Evolutionary conservation across 805 yeast genomes (phyloP).

Genomic region (Phaffomyces thermotolerans): DNA sequence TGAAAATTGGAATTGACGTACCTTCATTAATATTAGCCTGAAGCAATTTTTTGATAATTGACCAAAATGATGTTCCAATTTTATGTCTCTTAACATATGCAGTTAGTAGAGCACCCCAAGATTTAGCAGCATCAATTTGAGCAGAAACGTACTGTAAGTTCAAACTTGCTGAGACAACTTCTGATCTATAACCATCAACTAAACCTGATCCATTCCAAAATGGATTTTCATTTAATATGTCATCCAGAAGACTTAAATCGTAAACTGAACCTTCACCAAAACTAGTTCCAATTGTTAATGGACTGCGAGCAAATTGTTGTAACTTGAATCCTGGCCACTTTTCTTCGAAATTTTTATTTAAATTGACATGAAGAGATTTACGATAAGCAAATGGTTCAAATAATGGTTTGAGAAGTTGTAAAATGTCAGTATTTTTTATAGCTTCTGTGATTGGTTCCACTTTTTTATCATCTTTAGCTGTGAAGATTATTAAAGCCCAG

Average conservation of each 20-base stretch:
- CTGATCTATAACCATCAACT: slow-evolving; percentile 34
- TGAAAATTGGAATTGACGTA: slow-evolving; percentile 38
- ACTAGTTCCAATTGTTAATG: slow-evolving; percentile 36
- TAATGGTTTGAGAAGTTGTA: slow-evolving; percentile 26
- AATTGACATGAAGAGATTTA: slow-evolving; percentile 36
- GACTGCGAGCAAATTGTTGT: slow-evolving; percentile 44
- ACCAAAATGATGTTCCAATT: slow-evolving; percentile 26
- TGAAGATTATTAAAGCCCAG: slow-evolving; percentile 63
- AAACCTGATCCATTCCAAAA: slow-evolving; percentile 34
- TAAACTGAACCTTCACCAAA: slow-evolving; percentile 51
- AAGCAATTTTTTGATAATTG: slow-evolving; percentile 43
- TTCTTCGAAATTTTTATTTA: slow-evolving; percentile 38
- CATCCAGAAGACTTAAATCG: slow-evolving; percentile 56
- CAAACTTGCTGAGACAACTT: slow-evolving; percentile 50
- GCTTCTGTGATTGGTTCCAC: slow-evolving; percentile 36
- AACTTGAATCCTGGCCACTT: slow-evolving; percentile 43
- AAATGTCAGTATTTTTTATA: slow-evolving; percentile 33
- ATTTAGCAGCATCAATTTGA: slow-evolving; percentile 61
- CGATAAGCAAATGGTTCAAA: slow-evolving; percentile 41
- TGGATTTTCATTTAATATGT: slow-evolving; percentile 38
- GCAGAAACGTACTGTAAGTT: slow-evolving; percentile 58
- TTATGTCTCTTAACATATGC: slow-evolving; percentile 46
- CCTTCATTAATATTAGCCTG: slow-evolving; percentile 46
- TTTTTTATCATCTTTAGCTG: slow-evolving; percentile 38
- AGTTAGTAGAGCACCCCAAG: slow-evolving; percentile 73